These are phyloP conservation scores for Tillandsia fasciculata DNA, from an alignment of 176 grass and related monocot genomes.

Conservation along the genomic window DNA sequence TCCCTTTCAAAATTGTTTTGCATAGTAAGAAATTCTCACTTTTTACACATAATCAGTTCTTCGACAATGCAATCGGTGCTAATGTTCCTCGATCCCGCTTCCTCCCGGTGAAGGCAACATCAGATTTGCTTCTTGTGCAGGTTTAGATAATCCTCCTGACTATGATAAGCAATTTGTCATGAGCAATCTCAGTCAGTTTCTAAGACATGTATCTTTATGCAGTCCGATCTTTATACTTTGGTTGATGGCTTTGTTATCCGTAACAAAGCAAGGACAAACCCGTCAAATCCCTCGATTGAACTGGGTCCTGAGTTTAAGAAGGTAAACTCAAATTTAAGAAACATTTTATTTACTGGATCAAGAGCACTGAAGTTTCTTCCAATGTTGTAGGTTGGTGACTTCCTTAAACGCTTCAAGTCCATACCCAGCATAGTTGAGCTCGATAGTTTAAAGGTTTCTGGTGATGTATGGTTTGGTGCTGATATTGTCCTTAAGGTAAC, in stretches of 20 bases:
- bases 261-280: slow-evolving; percentile 54
- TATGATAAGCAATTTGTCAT: slow-evolving; percentile 2
- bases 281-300: slow-evolving; percentile 75
- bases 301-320: slow-evolving; percentile 93
- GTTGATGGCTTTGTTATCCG: slow-evolving; percentile 84
- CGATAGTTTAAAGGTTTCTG: slow-evolving; percentile 83
- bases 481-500: slow-evolving; percentile 69
- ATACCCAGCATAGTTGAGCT: slow-evolving; percentile 94
- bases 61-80: slow-evolving; percentile 72
- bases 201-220: slow-evolving; percentile 7
- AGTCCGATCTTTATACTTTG: slow-evolving; percentile 94
- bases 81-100: slow-evolving; percentile 85
- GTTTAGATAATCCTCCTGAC: slow-evolving; percentile 21
- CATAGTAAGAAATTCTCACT: background rate
- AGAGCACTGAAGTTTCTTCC: background rate
- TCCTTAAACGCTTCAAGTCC: slow-evolving; percentile 76
- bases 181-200: background rate
- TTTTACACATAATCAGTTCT: slow-evolving; percentile 42
- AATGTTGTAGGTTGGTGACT: slow-evolving; percentile 48
- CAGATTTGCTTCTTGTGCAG: slow-evolving; percentile 88
- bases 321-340: slow-evolving; percentile 27
- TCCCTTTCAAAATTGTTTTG: background rate
- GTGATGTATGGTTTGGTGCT: slow-evolving; percentile 80
- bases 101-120: slow-evolving; percentile 83
- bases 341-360: background rate